Evolutionary conservation across 805 yeast genomes (phyloP), one percentile per base, ranked within the genome.

Genomic region (Torulaspora indica): DNA sequence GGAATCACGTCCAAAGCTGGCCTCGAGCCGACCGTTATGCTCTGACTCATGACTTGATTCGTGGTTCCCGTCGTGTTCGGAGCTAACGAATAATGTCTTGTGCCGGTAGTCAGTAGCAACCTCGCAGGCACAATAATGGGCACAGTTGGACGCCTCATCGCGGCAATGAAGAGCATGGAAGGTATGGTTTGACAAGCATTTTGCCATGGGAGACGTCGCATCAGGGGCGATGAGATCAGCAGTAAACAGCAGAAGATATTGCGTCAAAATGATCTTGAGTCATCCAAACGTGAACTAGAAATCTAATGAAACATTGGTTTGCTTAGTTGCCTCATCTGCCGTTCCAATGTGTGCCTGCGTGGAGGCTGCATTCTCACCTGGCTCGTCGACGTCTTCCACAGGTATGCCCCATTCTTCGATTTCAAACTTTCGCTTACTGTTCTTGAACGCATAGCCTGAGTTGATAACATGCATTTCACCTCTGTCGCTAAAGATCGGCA

Each of bases 401-500:
- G 98, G 98, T 40, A 93, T 93, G n/a, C 95, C 87, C 95, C 96
- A 93, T 57, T 82, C 87, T 53, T 86, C 91, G 42, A 93, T 82
- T 57, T 86, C 96, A 60, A 91, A 88, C 55, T 76, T 80, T 63
- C 80, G 79, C 50, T 85, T 76, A 10, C 96, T 91, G 52, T 88
- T 86, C 58, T 82, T 81, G 68, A 90, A 91, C 4, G 95, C 88
- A 63, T 77, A 82, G 64, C 90, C 97, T 47, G 85, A 82, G 46
- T 73, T 72, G 45, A 79, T 76, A 1, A 79, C 75, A 51, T 78
- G 77, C 96, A 89, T 90, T 54, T 78, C 72, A 0, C 98, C 98
- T 17, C 80, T 63, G 8, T 63, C 68, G 43, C 87, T 78, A 28
- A 87, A 66, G 1, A 77, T 71, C 0, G 96, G 93, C 7, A 90